phyloP scores from a whole-genome alignment of 768 basidiomycete genomes.

The Rhizopogon vesiculosus region DNA sequence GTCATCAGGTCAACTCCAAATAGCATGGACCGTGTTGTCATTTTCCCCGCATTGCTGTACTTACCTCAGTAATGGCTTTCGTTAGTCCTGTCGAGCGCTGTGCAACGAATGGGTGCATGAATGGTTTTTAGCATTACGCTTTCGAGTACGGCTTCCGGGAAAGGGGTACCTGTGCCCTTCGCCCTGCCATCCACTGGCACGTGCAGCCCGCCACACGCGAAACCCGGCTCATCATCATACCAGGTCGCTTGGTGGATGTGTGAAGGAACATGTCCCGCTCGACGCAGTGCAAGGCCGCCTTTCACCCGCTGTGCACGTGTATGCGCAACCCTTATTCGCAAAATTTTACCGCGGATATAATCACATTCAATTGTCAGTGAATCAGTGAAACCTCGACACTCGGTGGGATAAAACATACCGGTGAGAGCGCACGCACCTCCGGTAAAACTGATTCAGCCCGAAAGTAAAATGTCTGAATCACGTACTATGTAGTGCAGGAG shows the following conservation, averaged over 20 bases:
- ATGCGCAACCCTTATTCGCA: neutral
- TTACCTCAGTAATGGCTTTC: neutral
- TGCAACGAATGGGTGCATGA: neutral
- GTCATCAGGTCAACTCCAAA: neutral
- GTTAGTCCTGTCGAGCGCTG: neutral
- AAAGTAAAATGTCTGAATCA: too few relatives aligned
- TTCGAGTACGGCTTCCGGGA: neutral
- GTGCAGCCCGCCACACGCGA: neutral
- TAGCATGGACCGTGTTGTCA: neutral
- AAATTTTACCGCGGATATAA: conserved; percentile 1
- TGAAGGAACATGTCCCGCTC: neutral
- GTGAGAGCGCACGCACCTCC: neutral
- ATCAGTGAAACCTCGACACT: neutral
- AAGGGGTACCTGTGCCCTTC: neutral
- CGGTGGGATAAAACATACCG: neutral
- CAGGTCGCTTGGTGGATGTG: neutral
- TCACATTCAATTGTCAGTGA: neutral
- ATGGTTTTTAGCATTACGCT: neutral
- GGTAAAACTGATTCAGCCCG: too few relatives aligned
- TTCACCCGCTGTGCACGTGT: neutral
- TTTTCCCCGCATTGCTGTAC: neutral
- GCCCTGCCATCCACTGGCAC: neutral
- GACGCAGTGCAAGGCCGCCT: neutral
- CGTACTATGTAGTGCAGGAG: neutral
- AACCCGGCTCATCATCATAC: neutral